Conservation (phyloP, 2,329 filamentous ascomycete genomes). For the Ramularia endophylla region DNA sequence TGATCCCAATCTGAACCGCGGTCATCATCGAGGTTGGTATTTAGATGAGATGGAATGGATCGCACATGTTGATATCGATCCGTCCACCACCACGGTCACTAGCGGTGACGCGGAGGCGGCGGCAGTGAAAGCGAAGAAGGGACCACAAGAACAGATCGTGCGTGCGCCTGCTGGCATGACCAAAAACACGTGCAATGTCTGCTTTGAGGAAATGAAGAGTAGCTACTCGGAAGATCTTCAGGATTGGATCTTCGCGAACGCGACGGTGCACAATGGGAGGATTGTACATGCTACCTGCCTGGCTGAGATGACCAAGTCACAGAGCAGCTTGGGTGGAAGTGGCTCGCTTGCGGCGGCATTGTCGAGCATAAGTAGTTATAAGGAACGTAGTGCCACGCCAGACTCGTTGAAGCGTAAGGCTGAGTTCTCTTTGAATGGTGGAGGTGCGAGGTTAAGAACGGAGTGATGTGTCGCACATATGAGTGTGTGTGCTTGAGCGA, state of each 20-base stretch:
- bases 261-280: slow-evolving; percentile 67
- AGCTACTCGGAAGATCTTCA: slow-evolving; percentile 89
- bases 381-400: slow-evolving; percentile 31
- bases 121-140: slow-evolving; percentile 43
- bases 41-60: slow-evolving; percentile 93
- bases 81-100: slow-evolving; percentile 44
- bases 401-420: slow-evolving; percentile 32
- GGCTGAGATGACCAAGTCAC: slow-evolving; percentile 64
- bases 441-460: slow-evolving; percentile 18
- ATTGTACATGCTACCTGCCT: slow-evolving; percentile 91
- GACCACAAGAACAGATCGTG: slow-evolving; percentile 65
- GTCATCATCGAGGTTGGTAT: slow-evolving; percentile 91
- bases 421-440: slow-evolving; percentile 22
- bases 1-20: slow-evolving; percentile 70
- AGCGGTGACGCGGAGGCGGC: slow-evolving; percentile 36
- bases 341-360: slow-evolving; percentile 23
- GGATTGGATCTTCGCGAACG: slow-evolving; percentile 96
- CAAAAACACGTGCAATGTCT: slow-evolving; percentile 83
- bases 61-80: slow-evolving; percentile 71
- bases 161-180: slow-evolving; percentile 71
- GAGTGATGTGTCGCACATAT: slow-evolving; percentile 7
- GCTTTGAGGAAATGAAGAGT: slow-evolving; percentile 89
- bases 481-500: not conserved
- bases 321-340: slow-evolving; percentile 8
- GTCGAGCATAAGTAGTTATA: slow-evolving; percentile 12